A percentile compares a stretch with the other conserved stretches of the same genome.
Evolutionary conservation across 2,329 filamentous ascomycete genomes (phyloP).

Genomic region (Pestalotiopsis sp.): DNA sequence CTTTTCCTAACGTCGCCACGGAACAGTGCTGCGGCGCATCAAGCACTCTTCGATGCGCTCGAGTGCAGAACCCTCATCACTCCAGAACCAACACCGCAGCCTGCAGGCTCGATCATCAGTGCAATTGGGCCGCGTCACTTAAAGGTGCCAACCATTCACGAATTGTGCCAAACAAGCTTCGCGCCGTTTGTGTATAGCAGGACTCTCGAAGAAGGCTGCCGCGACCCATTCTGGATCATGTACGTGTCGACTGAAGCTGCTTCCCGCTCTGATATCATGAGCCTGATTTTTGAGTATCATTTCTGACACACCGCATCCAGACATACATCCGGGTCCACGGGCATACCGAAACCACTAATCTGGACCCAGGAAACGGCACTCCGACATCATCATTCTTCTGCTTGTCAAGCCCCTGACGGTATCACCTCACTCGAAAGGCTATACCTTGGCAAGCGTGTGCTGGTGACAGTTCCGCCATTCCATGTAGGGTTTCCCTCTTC

Average conservation of each 20-base stretch:
- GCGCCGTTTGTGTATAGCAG: conserved; percentile 18
- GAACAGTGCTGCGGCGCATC: conserved; percentile 37
- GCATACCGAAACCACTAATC: conserved; percentile 32
- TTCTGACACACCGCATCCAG: conserved; percentile 14
- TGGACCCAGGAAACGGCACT: conserved; percentile 28
- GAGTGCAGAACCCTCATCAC: conserved; percentile 33
- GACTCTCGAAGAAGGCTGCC: conserved; percentile 19
- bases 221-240: conserved; percentile 26
- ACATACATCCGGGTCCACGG: conserved; percentile 35
- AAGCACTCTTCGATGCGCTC: conserved; percentile 28
- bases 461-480: conserved; percentile 38
- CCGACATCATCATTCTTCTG: conserved; percentile 18
- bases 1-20: conserved; percentile 39
- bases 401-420: conserved; percentile 23
- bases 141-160: conserved; percentile 29
- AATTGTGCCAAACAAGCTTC: conserved; percentile 24
- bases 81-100: conserved; percentile 11
- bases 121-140: conserved; percentile 23
- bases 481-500: conserved; percentile 23
- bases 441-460: conserved; percentile 30
- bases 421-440: conserved; percentile 25
- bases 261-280: neutral
- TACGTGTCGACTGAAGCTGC: conserved; percentile 15
- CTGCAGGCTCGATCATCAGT: conserved; percentile 24
- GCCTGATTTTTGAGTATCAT: neutral